Conservation (phyloP, 345 rosid species). For the Cardiospermum halicacabum region DNA sequence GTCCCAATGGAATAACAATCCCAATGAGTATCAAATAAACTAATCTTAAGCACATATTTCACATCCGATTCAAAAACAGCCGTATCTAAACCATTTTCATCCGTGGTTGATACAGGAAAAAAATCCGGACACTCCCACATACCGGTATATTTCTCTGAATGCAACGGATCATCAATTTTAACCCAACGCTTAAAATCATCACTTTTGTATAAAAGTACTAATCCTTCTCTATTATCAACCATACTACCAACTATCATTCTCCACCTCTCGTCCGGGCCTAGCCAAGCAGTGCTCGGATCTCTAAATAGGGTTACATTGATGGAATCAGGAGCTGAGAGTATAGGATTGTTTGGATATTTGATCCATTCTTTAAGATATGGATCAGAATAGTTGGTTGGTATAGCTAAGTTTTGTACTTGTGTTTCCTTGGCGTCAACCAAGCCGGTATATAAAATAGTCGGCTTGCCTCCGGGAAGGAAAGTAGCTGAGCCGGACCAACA, state of each 20-base stretch:
- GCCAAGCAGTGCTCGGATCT: conserved; percentile 56
- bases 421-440: conserved; percentile 17
- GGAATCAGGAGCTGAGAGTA: conserved; percentile 25
- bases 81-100: conserved; percentile 31
- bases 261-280: conserved; percentile 32
- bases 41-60: conserved; percentile 48
- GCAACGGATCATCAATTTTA: conserved; percentile 25
- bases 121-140: conserved; percentile 72
- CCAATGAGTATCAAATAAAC: conserved; percentile 32
- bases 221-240: conserved; percentile 19
- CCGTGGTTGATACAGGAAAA: conserved; percentile 26
- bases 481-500: conserved; percentile 65
- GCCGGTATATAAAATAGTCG: conserved; percentile 50
- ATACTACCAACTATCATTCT: conserved; percentile 33
- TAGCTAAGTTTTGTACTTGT: conserved; percentile 40
- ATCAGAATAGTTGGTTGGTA: conserved; percentile 42
- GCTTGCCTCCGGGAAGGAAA: conserved; percentile 29
- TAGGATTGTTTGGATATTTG: conserved; percentile 41
- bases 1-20: conserved; percentile 48
- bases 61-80: conserved; percentile 16
- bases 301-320: conserved; percentile 31
- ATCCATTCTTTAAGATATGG: conserved; percentile 45
- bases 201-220: conserved; percentile 38
- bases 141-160: conserved; percentile 29
- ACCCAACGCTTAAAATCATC: conserved; percentile 39